Conservation (phyloP, 2,329 filamentous ascomycete species). For the Clarireedia sp. region DNA sequence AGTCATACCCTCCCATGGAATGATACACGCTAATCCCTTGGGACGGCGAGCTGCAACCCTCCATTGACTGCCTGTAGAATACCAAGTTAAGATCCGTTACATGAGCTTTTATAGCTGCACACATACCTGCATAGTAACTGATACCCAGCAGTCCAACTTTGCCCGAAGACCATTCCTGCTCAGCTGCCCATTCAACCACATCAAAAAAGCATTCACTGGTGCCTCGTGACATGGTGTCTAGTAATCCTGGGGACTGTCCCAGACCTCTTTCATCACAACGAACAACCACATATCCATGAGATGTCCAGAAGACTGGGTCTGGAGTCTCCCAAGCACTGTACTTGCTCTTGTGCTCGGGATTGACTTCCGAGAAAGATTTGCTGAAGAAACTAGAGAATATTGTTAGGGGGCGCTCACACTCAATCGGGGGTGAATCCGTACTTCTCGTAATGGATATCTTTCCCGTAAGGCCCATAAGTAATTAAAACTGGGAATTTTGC, state of each 20-base stretch:
- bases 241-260: conserved; percentile 42
- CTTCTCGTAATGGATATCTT: conserved; percentile 58
- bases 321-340: conserved; percentile 39
- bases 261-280: conserved; percentile 43
- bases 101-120: too few species aligned
- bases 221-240: conserved; percentile 45
- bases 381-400: conserved; percentile 35
- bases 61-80: conserved; percentile 38
- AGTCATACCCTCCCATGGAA: conserved; percentile 49
- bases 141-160: conserved; percentile 45
- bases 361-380: conserved; percentile 40
- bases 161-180: conserved; percentile 41
- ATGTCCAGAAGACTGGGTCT: conserved; percentile 37
- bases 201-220: conserved; percentile 45
- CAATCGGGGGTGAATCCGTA: conserved; percentile 19
- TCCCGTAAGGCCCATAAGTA: conserved; percentile 68
- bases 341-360: conserved; percentile 34
- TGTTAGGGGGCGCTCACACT: neutral
- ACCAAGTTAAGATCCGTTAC: neutral
- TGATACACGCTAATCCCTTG: conserved; percentile 41
- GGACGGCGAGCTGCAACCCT: conserved; percentile 43
- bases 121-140: conserved; percentile 39
- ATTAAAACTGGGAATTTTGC: conserved; percentile 50
- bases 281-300: conserved; percentile 34
- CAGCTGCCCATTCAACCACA: conserved; percentile 43